Percentiles rank a stretch among this genome's conserved stretches.
Conservation (phyloP, 169 alveolate species). For the Cryptosporidium meleagridis region DNA sequence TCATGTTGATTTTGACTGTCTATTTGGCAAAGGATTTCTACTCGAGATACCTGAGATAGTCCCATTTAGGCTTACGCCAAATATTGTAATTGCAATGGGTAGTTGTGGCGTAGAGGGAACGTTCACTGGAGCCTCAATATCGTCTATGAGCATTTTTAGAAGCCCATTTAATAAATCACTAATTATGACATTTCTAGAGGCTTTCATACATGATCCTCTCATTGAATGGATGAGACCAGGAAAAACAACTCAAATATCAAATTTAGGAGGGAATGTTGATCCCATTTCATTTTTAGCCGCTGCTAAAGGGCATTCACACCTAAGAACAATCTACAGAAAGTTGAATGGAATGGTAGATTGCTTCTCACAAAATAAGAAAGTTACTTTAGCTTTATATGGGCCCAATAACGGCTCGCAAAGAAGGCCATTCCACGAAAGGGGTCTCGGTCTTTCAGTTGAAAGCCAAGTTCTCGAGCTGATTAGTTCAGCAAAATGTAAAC, state of each 20-base stretch:
- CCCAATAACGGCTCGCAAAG: conserved; percentile 83
- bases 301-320: conserved; percentile 77
- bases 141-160: conserved; percentile 87
- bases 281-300: conserved; percentile 77
- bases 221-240: conserved; percentile 91
- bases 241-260: conserved; percentile 64
- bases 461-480: conserved; percentile 88
- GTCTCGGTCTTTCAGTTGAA: conserved; percentile 79
- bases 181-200: conserved; percentile 90
- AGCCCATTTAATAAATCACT: conserved; percentile 84
- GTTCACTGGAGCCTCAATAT: conserved; percentile 89
- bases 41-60: conserved; percentile 97
- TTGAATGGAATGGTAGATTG: conserved; percentile 87
- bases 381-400: conserved; percentile 77
- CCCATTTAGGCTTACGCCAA: conserved; percentile 97
- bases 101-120: conserved; percentile 85
- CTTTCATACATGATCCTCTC: conserved; percentile 95
- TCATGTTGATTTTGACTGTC: conserved; percentile 98
- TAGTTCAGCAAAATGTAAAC: conserved; percentile 91
- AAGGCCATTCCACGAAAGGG: conserved; percentile 84
- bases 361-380: conserved; percentile 82
- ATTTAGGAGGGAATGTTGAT: conserved; percentile 74
- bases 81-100: conserved; percentile 95
- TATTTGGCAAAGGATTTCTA: conserved; percentile 95
- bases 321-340: conserved; percentile 81